These are phyloP conservation scores for Fusarium fujikuroi DNA, from an alignment of 2,329 filamentous ascomycete genomes.

Conservation along the genomic window DNA sequence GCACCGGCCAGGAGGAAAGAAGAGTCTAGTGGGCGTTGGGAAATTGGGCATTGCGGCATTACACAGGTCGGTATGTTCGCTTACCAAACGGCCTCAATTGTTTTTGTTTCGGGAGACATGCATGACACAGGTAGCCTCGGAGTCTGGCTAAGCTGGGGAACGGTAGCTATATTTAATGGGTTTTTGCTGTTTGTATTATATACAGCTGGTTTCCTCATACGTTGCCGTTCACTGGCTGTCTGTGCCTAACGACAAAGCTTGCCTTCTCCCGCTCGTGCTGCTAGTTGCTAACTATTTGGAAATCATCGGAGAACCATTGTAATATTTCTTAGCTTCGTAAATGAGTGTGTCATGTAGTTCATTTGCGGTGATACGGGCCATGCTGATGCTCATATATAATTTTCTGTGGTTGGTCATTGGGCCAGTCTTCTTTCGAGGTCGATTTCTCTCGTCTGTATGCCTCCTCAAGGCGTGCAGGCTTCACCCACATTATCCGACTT, in stretches of 20 bases:
- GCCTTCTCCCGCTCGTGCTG: background rate
- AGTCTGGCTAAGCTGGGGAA: background rate
- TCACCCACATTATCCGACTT: background rate
- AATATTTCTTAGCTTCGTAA: background rate
- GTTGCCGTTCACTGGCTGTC: background rate
- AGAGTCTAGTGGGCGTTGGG: background rate
- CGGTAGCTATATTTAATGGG: background rate
- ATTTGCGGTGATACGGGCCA: background rate
- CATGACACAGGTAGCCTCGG: background rate
- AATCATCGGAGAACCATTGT: background rate
- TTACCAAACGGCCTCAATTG: background rate
- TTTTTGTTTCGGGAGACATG: background rate
- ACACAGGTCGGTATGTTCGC: background rate
- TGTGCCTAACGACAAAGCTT: background rate
- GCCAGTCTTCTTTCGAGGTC: background rate
- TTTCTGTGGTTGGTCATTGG: background rate
- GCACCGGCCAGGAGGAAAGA: background rate
- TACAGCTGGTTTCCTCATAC: background rate
- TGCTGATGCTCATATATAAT: background rate
- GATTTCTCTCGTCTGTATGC: background rate
- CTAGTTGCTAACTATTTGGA: background rate
- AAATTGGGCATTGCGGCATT: background rate
- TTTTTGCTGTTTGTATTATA: background rate
- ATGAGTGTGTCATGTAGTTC: background rate
- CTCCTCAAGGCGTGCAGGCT: background rate